Evolutionary conservation across 2,329 filamentous ascomycete species (phyloP).

Genomic region (Cladophialophora immunda): DNA sequence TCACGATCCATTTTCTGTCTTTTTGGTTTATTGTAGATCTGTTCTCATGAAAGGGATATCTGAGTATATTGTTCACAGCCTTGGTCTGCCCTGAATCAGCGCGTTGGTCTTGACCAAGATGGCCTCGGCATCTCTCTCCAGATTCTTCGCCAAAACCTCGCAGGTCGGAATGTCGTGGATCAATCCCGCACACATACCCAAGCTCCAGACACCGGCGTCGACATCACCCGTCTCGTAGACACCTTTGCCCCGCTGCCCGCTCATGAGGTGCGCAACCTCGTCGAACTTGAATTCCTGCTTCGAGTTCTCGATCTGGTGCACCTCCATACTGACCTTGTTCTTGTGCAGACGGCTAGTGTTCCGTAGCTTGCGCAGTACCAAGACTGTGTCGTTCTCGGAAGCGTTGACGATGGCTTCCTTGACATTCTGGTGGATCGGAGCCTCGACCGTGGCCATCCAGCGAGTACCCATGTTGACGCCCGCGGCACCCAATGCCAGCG

Average conservation of each 20-base stretch:
- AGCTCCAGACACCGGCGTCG: slow-evolving; percentile 93
- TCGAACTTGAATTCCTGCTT: slow-evolving; percentile 83
- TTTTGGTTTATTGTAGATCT: too few relatives aligned
- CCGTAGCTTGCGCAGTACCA: slow-evolving; percentile 86
- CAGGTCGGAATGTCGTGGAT: slow-evolving; percentile 68
- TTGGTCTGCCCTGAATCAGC: too few relatives aligned
- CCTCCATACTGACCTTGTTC: slow-evolving; percentile 76
- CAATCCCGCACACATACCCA: slow-evolving; percentile 88
- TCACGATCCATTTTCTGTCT: too few relatives aligned
- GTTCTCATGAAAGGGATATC: too few relatives aligned
- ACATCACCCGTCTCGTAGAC: slow-evolving; percentile 93
- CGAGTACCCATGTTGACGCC: slow-evolving; percentile 98
- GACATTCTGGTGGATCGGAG: slow-evolving; percentile 91
- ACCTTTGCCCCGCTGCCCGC: slow-evolving; percentile 85
- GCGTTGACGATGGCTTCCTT: slow-evolving; percentile 86
- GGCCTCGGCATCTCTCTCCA: not conserved
- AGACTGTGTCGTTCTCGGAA: slow-evolving; percentile 85
- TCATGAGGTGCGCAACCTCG: slow-evolving; percentile 85
- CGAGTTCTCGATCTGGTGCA: slow-evolving; percentile 65
- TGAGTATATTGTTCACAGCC: too few relatives aligned
- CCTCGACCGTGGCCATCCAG: slow-evolving; percentile 94
- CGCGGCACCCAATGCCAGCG: slow-evolving; percentile 84
- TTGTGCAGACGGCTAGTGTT: slow-evolving; percentile 88
- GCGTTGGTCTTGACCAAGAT: too few relatives aligned
- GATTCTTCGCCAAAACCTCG: not conserved